Evolutionary conservation across 768 basidiomycete genomes (phyloP), one percentile per base, ranked within the genome.

Genomic region (Pleurotus platypus): DNA sequence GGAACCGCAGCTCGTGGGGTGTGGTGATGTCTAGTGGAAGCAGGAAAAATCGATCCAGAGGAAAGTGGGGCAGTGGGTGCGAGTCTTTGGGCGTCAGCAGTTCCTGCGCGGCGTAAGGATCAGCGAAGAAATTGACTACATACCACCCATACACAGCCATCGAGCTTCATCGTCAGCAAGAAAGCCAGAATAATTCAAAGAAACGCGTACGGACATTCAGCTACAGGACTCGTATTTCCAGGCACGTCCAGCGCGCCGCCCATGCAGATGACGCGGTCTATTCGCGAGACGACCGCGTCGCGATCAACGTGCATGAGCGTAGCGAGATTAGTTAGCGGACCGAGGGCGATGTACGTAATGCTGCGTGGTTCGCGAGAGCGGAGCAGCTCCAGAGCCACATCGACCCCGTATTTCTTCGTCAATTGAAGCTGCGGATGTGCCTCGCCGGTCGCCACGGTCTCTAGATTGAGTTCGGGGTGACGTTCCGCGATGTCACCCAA

Each of bases 211-310:
- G 24, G 39, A 91, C 94, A 96, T 69, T 97, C 94, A 57, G 93
- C 89, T 2, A 82, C 78, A 6, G 92, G 84, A 22, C 78, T 83
- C 0, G 86, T 89, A 62, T 96, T 98, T 2, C 94, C 94, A 0
- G 94, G 92, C 30, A 92, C 90, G 61, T 95, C 92, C 20, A 98
- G 68, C 2, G 93, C 89, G 12, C 93, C 94, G n/a, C 94, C 94
- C 93, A 98, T 96, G 67, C 85, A 87, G 18, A 94, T 72, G 6
- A 98, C 73, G n/a, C 86, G 79, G 4, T 86, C 90, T 26, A 92
- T 80, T 43, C 82, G 81, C 11, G 79, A 70, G 6, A 71, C 70
- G 27, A 94, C 74, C 9, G 79, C 72, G 37, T 73, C 66, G 8
- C 80, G 76, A 61, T 91, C 79, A 43, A 74, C 63, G 5, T 78